Base-by-base conservation (phyloP, 2,329 filamentous ascomycete species). In the Ploettnerulaceae sp. region DNA sequence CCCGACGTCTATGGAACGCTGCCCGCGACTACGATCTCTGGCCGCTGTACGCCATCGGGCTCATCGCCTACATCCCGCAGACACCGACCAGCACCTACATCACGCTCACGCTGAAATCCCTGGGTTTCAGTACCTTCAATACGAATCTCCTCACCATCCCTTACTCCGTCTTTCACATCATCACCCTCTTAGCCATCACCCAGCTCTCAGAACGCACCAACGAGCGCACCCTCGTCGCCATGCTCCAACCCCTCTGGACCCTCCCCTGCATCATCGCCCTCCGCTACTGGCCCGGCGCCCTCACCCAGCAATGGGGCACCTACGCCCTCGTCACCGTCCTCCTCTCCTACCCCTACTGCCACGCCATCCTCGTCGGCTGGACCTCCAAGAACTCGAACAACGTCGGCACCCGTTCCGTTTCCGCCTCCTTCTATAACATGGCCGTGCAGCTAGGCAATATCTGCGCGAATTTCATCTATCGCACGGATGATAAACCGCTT, bases 381-480 rank as follows among this genome's bases (percentile, higher is more conserved):
- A 69, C 69, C 50, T 70, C 67, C 2, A 69, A 76, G 45, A 85
- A 84, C 57, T 74, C 77, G 2, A 81, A 82, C 51, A 73, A 74
- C 2, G 79, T 85, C 8, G 71, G 81, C 7, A 77, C 77, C 2
- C 69, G 81, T 5, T 77, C 80, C 1, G 77, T 86, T 1, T 77
- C 77, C 0, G 74, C 78, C 1, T 80, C 77, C 0, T 63, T 79
- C 8, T 85, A 84, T 63, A 84, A 84, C 56, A 58, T 61, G 54
- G 18, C 43, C 2, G 55, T 59, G 2, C 57, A 61, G 73, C 76
- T 12, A 74, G 77, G 7, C 61, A 54, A 48, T 14, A 59, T 61
- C 6, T 49, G 53, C 68, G 18, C 66, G 53, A 14, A 64, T 64
- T 21, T 73, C 71, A 72, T 77, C 7, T 77, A 77, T 45, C 63